Conservation (phyloP, 768 basidiomycete genomes). For the Mycena haematopus region DNA sequence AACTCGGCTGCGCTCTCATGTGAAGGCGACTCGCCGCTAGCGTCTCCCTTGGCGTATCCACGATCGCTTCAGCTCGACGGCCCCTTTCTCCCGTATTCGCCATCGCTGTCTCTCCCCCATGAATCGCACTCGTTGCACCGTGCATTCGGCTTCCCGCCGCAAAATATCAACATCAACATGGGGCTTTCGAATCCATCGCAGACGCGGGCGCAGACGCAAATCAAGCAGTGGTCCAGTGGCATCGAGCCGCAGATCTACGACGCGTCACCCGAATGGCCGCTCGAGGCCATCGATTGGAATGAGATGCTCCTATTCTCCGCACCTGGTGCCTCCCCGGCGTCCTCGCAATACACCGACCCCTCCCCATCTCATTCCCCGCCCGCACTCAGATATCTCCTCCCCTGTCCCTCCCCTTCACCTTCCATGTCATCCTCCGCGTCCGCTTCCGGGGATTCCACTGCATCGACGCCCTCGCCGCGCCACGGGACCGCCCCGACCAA, state of each 20-base stretch:
- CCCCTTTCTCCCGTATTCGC: not conserved
- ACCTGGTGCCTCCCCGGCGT: not conserved
- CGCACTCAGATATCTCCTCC: not conserved
- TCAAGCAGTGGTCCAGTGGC: not conserved
- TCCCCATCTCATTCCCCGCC: not conserved
- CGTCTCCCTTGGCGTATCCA: not conserved
- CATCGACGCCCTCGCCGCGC: not conserved
- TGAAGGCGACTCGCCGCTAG: not conserved
- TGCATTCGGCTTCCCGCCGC: not conserved
- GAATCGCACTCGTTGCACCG: not conserved
- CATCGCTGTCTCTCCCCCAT: not conserved
- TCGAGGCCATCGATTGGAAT: slow-evolving; percentile 6
- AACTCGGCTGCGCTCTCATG: not conserved
- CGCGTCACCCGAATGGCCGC: not conserved
- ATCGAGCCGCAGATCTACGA: slow-evolving; percentile 10
- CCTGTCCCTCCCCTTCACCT: not conserved
- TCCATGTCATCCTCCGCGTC: slow-evolving; percentile 1
- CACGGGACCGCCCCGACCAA: no score
- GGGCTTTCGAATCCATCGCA: not conserved
- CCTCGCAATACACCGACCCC: not conserved
- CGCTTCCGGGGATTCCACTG: not conserved
- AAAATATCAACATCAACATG: not conserved
- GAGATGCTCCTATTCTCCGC: slow-evolving; percentile 8
- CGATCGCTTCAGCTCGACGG: not conserved
- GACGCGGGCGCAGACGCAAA: no score